Evolutionary conservation across 257 asterid species (phyloP).

Genomic region (Solanum infundibuliforme): DNA sequence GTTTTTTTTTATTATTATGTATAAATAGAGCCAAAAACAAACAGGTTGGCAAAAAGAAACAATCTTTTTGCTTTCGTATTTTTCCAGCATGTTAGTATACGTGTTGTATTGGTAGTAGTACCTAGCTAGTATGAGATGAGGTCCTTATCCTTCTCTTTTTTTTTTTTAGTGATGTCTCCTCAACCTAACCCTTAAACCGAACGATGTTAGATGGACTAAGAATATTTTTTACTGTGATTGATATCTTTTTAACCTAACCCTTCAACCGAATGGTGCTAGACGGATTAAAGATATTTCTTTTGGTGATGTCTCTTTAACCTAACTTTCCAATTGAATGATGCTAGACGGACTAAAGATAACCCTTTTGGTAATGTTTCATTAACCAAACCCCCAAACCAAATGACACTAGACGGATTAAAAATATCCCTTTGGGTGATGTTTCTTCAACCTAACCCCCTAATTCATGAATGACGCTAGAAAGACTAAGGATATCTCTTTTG

Average conservation of each 20-base stretch:
- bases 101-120: background rate
- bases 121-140: background rate
- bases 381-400: background rate
- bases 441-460: too few species aligned
- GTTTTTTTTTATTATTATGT: background rate
- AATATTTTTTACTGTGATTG: background rate
- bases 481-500: background rate
- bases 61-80: background rate
- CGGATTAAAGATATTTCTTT: too few species aligned
- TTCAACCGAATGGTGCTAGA: background rate
- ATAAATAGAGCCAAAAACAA: background rate
- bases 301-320: too few species aligned
- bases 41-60: background rate
- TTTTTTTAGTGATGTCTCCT: background rate
- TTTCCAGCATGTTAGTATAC: background rate
- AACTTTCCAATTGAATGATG: background rate
- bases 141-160: background rate
- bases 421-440: too few species aligned
- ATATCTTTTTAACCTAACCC: background rate
- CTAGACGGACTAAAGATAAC: background rate
- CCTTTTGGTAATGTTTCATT: background rate
- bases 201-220: too few species aligned
- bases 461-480: too few species aligned
- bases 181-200: background rate
- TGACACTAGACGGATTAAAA: too few species aligned